Conservation (phyloP, 1,284 basidiomycete genomes). For the Apiotrichum montevideense region DNA sequence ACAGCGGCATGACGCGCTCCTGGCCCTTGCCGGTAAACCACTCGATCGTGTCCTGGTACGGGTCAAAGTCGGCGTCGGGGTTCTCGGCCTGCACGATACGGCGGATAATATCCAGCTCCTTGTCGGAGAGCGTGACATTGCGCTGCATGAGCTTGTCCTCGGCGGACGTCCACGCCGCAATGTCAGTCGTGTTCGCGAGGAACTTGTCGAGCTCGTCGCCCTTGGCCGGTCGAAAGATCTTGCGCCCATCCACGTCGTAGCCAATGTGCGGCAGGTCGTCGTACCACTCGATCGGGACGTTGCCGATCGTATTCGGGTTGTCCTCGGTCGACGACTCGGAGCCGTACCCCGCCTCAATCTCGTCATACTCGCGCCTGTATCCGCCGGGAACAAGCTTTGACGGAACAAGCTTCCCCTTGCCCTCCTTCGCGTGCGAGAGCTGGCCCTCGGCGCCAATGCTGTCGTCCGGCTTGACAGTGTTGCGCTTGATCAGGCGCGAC, state of each 20-base stretch:
- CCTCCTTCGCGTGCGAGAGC: slow-evolving; percentile 42
- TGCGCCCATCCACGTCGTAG: slow-evolving; percentile 91
- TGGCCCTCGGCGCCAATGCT: slow-evolving; percentile 38
- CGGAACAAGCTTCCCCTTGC: slow-evolving; percentile 34
- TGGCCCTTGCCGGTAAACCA: slow-evolving; percentile 97
- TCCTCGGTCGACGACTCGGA: slow-evolving; percentile 97
- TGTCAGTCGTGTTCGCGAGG: slow-evolving; percentile 86
- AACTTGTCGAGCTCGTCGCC: slow-evolving; percentile 98
- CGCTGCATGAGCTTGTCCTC: slow-evolving; percentile 83
- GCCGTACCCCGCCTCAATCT: slow-evolving; percentile 93
- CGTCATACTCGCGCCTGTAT: slow-evolving; percentile 82
- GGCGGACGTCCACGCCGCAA: slow-evolving; percentile 85
- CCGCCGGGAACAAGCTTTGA: slow-evolving; percentile 64
- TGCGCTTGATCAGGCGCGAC: slow-evolving; percentile 32
- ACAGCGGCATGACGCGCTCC: slow-evolving; percentile 88
- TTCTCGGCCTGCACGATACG: slow-evolving; percentile 84
- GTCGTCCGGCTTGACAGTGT: slow-evolving; percentile 44
- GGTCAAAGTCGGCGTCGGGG: slow-evolving; percentile 81
- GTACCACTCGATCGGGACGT: slow-evolving; percentile 98
- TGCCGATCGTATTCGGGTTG: slow-evolving; percentile 89
- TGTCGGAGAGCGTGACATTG: slow-evolving; percentile 78
- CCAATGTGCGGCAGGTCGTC: slow-evolving; percentile 99
- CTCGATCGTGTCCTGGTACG: slow-evolving; percentile 87
- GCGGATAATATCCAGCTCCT: slow-evolving; percentile 93
- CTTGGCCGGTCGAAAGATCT: slow-evolving; percentile 85